Evolutionary conservation across 192 early-diverging fungal genomes (phyloP).

Genomic region (Gonapodya sp.): DNA sequence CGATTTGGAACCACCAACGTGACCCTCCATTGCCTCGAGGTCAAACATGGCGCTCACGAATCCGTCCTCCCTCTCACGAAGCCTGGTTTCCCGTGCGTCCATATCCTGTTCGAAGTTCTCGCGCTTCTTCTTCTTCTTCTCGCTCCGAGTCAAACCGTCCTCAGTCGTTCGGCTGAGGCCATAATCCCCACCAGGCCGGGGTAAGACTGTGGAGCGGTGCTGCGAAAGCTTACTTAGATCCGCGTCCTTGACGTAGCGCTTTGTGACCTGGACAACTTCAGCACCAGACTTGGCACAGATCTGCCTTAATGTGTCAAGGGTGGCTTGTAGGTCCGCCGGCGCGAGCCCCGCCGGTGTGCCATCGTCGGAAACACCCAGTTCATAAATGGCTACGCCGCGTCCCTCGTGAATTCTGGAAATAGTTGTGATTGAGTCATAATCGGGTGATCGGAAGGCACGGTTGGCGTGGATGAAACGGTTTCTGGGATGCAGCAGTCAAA

Average conservation of each 20-base stretch:
- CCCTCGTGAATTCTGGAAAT: constrained; percentile 62
- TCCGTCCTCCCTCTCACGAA: neutral
- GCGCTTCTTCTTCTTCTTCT: neutral
- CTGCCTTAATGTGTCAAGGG: constrained; percentile 46
- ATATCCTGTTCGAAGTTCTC: too few relatives aligned
- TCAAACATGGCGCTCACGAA: neutral
- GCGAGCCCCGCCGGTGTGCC: constrained; percentile 67
- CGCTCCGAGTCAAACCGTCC: neutral
- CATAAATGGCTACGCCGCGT: constrained; percentile 75
- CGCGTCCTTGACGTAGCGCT: neutral
- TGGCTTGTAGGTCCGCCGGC: constrained; percentile 43
- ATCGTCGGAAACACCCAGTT: constrained; percentile 79
- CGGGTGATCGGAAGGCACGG: neutral
- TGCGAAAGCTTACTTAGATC: neutral
- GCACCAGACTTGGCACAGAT: constrained; percentile 58
- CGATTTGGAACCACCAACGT: neutral
- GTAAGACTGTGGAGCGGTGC: neutral
- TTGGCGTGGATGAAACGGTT: neutral
- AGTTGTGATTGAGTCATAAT: too few relatives aligned
- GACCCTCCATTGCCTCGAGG: neutral
- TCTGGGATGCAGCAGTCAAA: too few relatives aligned
- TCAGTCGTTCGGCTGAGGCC: neutral
- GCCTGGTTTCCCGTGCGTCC: neutral
- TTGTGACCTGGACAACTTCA: constrained; percentile 28
- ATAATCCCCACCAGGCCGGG: neutral